These are phyloP conservation scores for Dactylellina sp. DNA, from an alignment of 2,329 filamentous ascomycete genomes.

Conservation along the genomic window DNA sequence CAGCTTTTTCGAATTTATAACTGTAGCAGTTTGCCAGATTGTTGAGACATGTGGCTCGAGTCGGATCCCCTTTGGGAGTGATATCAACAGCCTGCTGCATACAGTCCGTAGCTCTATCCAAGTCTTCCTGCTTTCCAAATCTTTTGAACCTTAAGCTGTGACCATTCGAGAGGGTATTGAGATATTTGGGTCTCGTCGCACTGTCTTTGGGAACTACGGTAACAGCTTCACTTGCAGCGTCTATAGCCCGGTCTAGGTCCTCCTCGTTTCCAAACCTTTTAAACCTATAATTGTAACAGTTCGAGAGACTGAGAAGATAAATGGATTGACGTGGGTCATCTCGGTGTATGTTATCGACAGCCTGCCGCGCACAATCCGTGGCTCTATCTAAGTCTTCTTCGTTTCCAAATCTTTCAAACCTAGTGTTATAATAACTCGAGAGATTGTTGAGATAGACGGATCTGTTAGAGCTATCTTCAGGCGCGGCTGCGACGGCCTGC, in stretches of 20 bases:
- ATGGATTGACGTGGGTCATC: no score
- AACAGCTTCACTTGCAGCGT: no score
- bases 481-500: not conserved
- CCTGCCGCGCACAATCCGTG: not conserved
- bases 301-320: no score
- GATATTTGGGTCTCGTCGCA: no score
- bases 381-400: slow-evolving; percentile 5
- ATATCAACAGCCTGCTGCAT: not conserved
- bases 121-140: slow-evolving; percentile 3
- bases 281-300: no score
- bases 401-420: slow-evolving; percentile 4
- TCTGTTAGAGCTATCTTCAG: not conserved
- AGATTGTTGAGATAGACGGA: not conserved
- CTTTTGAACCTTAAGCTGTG: not conserved
- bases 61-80: slow-evolving; percentile 1
- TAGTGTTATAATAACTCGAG: slow-evolving; percentile 2
- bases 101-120: slow-evolving; percentile 6
- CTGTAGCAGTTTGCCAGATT: not conserved
- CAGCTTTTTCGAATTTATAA: not conserved
- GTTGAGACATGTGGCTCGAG: slow-evolving; percentile 3
- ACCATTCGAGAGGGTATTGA: no score
- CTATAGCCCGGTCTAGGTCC: no score
- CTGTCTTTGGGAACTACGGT: no score
- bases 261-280: no score
- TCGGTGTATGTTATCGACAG: no score